Base-by-base conservation (phyloP, 768 basidiomycete genomes). In the Termitomyces titanicus region DNA sequence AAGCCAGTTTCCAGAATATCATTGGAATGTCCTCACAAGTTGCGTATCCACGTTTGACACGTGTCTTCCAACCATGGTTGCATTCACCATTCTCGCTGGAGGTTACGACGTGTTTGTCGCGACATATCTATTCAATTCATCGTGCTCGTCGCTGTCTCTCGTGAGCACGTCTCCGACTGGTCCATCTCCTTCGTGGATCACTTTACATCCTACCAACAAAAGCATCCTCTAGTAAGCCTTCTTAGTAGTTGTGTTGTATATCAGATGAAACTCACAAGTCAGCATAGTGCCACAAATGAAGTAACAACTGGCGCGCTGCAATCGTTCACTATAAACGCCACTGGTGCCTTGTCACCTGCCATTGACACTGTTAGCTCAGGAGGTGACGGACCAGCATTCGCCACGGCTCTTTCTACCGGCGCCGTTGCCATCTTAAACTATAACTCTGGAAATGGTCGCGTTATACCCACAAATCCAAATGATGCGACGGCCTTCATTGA, bases 61-160 rank as follows among this genome's bases (percentile, higher is more conserved):
- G 31, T 35, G 25, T 17, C 35, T 38, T 29, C 10, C 9, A n/a
- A 20, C 31, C 42, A 88, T 88, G 86, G 86, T 88, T 61, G 76
- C 81, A 52, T 82, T 85, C 63, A 85, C 75, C 4, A 84, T 89
- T 57, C 75, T 88, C 34, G 86, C 86, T 29, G 86, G 86, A 33
- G 86, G 86, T 15, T 88, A 81, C 63, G 74, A 75, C 45, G 68
- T 80, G 55, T 85, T 83, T 61, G 74, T 89, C 51, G 82, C 82
- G 2, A 79, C 83, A 0, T 88, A 87, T 66, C 63, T 81, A 34
- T 89, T 88, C 70, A 78, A 82, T 62, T 69, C 80, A 11, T 72
- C 79, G 20, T 70, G 73, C 18, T 73, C 72, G 15, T 68, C 77
- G 5, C 67, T 88, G 48, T 73, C 78, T 2, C 70, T 84, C 22